Evolutionary conservation across 331 rosid genomes (phyloP), one percentile per base, ranked within the genome.

Genomic region (Pyracantha coccinea): DNA sequence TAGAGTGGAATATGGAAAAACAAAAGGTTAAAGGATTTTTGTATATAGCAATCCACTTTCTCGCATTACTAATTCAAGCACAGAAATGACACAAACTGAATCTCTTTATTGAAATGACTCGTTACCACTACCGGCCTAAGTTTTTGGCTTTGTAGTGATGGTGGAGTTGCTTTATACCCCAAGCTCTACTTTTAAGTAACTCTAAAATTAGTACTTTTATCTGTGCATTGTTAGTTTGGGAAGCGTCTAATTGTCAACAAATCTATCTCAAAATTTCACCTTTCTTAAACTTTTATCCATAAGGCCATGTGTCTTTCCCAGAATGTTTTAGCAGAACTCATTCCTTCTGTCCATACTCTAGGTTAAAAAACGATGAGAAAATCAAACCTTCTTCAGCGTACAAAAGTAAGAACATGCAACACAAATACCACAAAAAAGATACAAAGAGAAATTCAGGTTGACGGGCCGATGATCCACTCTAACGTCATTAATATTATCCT

Each of bases 131-230:
- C 28, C 71, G 32, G 75, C 66, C 29, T 20, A 23, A 9, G 57
- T 67, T 64, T 23, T 19, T 33, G 69, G 50, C 32, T 52, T 77
- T 55, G 69, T 71, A 38, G 45, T 38, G 10, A 68, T 59, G 78
- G 82, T 82, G 83, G 84, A 73, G 85, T 24, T 66, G 65, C 87
- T 89, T 87, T 76, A 87, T 86, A 57, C 86, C 77, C 80, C 72
- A 67, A 71, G 53, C 27, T 59, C 68, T 28, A 8, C 66, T 74
- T 35, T 68, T 7, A 65, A 77, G 41, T 41, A 64, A 71, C 75
- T 45, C 62, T 28, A n/a, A 58, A 64, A 20, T 59, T 15, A 57
- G 71, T 15, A 72, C 69, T 57, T 57, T n/a, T 70, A 44, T 28
- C 38, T 15, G 29, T 45, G 59, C 63, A 28, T 74, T 31, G 66